phyloP scores from a whole-genome alignment of 345 rosid species.

The Eucalyptus curtisii region DNA sequence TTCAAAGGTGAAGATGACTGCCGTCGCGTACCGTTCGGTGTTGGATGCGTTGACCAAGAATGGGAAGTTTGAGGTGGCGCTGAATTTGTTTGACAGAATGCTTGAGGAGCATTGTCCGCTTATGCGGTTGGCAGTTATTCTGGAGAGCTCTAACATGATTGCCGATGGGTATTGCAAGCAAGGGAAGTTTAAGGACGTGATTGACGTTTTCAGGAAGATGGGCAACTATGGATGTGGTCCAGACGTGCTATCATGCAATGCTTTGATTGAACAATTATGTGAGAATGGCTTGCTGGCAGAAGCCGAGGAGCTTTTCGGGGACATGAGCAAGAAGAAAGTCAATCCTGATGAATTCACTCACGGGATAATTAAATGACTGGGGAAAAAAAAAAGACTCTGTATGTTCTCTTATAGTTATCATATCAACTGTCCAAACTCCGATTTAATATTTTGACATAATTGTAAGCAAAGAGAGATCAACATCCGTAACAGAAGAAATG shows the following conservation, averaged over 20 bases:
- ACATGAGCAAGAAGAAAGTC: slow-evolving; percentile 71
- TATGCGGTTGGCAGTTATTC: too few relatives aligned
- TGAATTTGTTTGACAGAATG: too few relatives aligned
- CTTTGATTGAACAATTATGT: slow-evolving; percentile 73
- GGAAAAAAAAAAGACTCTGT: not conserved
- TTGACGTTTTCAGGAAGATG: slow-evolving; percentile 60
- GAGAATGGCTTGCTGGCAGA: slow-evolving; percentile 49
- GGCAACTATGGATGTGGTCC: slow-evolving; percentile 54
- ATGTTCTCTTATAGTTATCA: not conserved
- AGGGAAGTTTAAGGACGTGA: slow-evolving; percentile 49
- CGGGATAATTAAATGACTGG: not conserved
- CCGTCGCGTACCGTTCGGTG: too few relatives aligned
- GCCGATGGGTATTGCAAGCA: too few relatives aligned
- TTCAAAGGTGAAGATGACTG: slow-evolving; percentile 8
- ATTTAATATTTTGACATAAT: not conserved
- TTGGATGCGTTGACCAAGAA: too few relatives aligned
- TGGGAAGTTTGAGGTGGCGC: too few relatives aligned
- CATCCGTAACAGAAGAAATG: not conserved
- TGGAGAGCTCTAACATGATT: too few relatives aligned
- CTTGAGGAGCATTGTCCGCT: too few relatives aligned
- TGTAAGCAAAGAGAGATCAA: not conserved
- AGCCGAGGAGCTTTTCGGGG: slow-evolving; percentile 61
- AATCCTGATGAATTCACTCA: slow-evolving; percentile 76
- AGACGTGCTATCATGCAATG: slow-evolving; percentile 54
- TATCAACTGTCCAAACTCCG: not conserved